Conservation (phyloP, 192 early-diverging fungal genomes). For the Coemansia sp. region DNA sequence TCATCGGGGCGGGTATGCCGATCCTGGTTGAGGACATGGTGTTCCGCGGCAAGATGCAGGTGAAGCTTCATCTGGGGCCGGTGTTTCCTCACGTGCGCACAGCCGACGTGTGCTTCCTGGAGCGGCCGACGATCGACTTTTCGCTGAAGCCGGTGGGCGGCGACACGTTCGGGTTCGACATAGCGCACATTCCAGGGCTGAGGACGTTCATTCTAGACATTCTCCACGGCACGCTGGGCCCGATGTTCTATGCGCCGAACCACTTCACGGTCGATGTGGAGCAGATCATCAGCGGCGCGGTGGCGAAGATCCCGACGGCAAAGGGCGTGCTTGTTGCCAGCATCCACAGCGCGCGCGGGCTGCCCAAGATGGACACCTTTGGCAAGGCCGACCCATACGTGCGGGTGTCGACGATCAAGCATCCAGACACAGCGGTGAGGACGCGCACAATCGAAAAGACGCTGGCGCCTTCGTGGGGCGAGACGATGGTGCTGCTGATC, state of each 20-base stretch:
- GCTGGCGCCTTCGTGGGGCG: slow-evolving; percentile 83
- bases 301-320: slow-evolving; percentile 64
- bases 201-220: slow-evolving; percentile 72
- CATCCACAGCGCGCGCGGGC: slow-evolving; percentile 73
- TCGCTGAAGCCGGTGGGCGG: slow-evolving; percentile 86
- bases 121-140: slow-evolving; percentile 87
- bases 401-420: slow-evolving; percentile 65
- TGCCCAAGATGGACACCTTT: slow-evolving; percentile 86
- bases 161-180: slow-evolving; percentile 81
- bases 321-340: slow-evolving; percentile 84
- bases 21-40: slow-evolving; percentile 85
- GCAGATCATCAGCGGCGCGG: slow-evolving; percentile 70
- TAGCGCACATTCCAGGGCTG: slow-evolving; percentile 86
- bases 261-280: slow-evolving; percentile 78
- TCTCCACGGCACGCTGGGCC: slow-evolving; percentile 69
- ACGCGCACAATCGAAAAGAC: slow-evolving; percentile 73
- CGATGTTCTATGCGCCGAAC: slow-evolving; percentile 86
- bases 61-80: slow-evolving; percentile 82
- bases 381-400: slow-evolving; percentile 91
- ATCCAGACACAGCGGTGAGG: slow-evolving; percentile 60
- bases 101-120: slow-evolving; percentile 80
- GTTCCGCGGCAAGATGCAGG: slow-evolving; percentile 72
- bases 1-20: slow-evolving; percentile 80
- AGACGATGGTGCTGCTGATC: slow-evolving; percentile 75
- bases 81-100: slow-evolving; percentile 86